Percentiles rank a stretch among this genome's conserved stretches.
Conservation (phyloP, 2,329 filamentous ascomycete species). For the Didymella pinodella region DNA sequence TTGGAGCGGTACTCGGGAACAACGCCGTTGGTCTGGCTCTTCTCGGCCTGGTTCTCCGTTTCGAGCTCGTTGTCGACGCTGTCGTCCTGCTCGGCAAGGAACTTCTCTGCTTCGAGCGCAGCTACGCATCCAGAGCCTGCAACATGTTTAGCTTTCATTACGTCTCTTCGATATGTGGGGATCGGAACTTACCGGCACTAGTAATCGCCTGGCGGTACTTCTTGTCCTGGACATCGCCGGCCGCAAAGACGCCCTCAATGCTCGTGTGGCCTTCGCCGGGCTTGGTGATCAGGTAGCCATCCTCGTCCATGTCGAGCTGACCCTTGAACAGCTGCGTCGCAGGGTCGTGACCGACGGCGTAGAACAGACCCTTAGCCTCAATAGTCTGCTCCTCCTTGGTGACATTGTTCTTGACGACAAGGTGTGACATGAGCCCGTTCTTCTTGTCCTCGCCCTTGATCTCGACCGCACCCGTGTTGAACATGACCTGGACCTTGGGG, state of each 20-base stretch:
- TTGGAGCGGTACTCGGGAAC: conserved; percentile 70
- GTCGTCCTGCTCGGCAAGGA: conserved; percentile 77
- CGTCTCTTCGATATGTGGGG: neutral
- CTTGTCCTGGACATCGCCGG: conserved; percentile 98
- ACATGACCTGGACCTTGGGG: conserved; percentile 89
- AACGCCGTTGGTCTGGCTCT: conserved; percentile 60
- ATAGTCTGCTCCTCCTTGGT: conserved; percentile 83
- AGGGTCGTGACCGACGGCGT: conserved; percentile 95
- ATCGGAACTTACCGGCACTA: conserved; percentile 80
- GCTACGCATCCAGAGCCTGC: conserved; percentile 92
- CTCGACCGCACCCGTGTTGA: conserved; percentile 82
- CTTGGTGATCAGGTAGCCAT: conserved; percentile 89
- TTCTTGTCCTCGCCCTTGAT: conserved; percentile 81
- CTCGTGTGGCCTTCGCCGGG: conserved; percentile 89
- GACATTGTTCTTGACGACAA: conserved; percentile 80
- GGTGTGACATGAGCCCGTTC: conserved; percentile 82
- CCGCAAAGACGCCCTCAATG: conserved; percentile 91
- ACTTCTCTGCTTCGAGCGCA: conserved; percentile 95
- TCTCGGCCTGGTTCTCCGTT: conserved; percentile 59
- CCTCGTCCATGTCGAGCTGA: conserved; percentile 85
- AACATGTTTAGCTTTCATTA: conserved; percentile 29
- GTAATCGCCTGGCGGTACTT: conserved; percentile 97
- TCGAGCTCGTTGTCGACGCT: conserved; percentile 57
- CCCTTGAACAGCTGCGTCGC: conserved; percentile 90
- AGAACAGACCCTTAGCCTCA: conserved; percentile 92